Base-by-base conservation (phyloP, 2,329 filamentous ascomycete species). In the Emericellopsis atlantica region DNA sequence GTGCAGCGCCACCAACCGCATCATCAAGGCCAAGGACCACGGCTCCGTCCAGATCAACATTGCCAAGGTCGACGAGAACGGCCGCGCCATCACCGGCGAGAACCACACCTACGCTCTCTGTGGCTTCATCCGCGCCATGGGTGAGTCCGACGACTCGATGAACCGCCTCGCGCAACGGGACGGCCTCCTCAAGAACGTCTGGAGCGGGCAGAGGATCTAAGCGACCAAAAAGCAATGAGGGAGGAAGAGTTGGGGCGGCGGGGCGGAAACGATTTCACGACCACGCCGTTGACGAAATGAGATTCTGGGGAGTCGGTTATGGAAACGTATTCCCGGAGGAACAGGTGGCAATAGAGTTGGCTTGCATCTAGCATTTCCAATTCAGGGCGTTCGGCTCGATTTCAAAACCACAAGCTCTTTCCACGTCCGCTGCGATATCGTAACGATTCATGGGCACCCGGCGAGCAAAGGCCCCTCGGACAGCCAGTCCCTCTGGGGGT, bases 11-110 rank as follows among this genome's bases (percentile, higher is more conserved):
- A 95, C 90, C 69, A 93, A 94, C 86, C 87, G 92, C 74, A 95
- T 96, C 79, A 96, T 98, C 82, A 95, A 95, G 78, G 88, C 92
- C 76, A 95, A 96, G 77, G 92, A 98, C 74, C 92, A 98, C 79
- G 90, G 87, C 59, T 94, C 86, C 49, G 92, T 96, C 58, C 92
- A 98, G 73, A 87, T 98, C 70, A 86, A 83, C 58, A 76, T 98
- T 65, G 90, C 83, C 69, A 96, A 95, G 77, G 92, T 98, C 59
- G 90, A 96, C 70, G 92, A 98, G 82, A 93, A 89, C 74, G 92
- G 92, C 66, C 86, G 89, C 59, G 88, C 89, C 54, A 61, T 80
- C 72, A 87, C 86, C 55, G 88, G 90, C 70, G 92, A 95, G 76
- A 94, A 89, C 81, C 84, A 95, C 71, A 81, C 86, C 64, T 98